phyloP scores from a whole-genome alignment of 495 filamentous ascomycete genomes.

The Tuber brumale region DNA sequence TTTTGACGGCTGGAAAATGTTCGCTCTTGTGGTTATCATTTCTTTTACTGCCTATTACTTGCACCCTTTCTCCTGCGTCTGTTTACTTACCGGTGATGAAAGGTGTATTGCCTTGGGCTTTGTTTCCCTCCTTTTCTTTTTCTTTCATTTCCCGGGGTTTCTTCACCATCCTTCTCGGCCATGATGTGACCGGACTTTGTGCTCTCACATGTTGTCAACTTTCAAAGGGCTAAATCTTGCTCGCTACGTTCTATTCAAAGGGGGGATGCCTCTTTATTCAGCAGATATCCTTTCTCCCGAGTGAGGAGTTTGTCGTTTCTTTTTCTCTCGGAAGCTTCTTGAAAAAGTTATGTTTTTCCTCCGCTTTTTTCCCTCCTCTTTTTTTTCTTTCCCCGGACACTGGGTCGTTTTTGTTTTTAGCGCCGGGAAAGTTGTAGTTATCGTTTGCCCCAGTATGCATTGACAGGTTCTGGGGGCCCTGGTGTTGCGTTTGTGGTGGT shows the following conservation, averaged over 20 bases:
- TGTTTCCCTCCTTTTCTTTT: not conserved
- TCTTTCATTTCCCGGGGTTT: not conserved
- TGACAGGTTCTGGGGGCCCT: not conserved
- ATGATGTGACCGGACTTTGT: not conserved
- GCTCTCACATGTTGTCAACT: not conserved
- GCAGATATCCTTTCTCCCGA: not conserved
- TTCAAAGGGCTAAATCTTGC: not conserved
- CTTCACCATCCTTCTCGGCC: not conserved
- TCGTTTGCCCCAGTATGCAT: not conserved
- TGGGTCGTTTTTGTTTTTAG: no score
- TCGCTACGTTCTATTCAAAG: not conserved
- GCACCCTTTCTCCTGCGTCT: not conserved
- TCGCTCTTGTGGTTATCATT: not conserved
- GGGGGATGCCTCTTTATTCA: not conserved
- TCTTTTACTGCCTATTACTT: not conserved
- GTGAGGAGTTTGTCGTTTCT: not conserved
- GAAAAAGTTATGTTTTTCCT: not conserved
- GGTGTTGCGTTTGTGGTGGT: not conserved
- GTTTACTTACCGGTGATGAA: not conserved
- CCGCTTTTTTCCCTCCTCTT: not conserved
- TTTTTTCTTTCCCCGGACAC: not conserved
- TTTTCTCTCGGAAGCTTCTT: not conserved
- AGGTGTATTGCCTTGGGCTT: constrained; percentile 1
- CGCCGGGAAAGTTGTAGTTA: no score
- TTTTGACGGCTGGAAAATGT: not conserved